Percentiles rank a stretch among this genome's conserved stretches.
phyloP scores from a whole-genome alignment of 306 rosid species.

The Gynostemma pentaphyllum region DNA sequence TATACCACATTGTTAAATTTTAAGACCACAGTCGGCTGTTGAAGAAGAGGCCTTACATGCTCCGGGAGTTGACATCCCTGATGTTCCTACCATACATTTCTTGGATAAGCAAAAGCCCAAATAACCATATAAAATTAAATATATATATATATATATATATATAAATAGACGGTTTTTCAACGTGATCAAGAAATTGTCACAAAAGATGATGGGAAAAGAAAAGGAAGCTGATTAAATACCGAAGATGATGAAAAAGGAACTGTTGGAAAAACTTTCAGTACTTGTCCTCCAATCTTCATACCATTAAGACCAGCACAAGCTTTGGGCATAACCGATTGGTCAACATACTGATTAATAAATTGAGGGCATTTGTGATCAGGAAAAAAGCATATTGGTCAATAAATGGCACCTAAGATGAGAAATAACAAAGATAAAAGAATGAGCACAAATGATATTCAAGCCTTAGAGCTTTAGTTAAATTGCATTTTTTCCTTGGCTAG shows the following conservation, averaged over 20 bases:
- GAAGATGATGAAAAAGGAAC: conserved; percentile 25
- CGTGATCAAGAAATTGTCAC: conserved; percentile 4
- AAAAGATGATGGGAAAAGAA: not conserved
- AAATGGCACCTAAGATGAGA: not conserved
- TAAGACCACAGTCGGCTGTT: conserved; percentile 55
- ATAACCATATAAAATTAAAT: not conserved
- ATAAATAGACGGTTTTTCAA: not conserved
- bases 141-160: too few species aligned
- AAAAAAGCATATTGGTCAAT: not conserved
- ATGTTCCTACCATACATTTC: conserved; percentile 40
- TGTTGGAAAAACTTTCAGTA: conserved; percentile 67
- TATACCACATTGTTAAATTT: conserved; percentile 80
- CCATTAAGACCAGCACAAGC: conserved; percentile 92
- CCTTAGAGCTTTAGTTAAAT: not conserved
- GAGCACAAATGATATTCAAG: not conserved
- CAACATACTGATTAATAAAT: conserved; percentile 50
- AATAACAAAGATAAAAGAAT: not conserved
- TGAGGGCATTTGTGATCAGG: conserved; percentile 18
- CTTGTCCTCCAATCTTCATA: conserved; percentile 67
- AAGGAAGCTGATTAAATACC: conserved; percentile 34
- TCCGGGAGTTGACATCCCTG: conserved; percentile 45
- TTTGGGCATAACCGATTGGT: conserved; percentile 60
- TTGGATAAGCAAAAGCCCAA: conserved; percentile 8
- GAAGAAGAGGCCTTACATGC: conserved; percentile 66
- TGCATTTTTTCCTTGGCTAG: not conserved